phyloP scores from a whole-genome alignment of 495 filamentous ascomycete species.

The Acidiella bohemica region DNA sequence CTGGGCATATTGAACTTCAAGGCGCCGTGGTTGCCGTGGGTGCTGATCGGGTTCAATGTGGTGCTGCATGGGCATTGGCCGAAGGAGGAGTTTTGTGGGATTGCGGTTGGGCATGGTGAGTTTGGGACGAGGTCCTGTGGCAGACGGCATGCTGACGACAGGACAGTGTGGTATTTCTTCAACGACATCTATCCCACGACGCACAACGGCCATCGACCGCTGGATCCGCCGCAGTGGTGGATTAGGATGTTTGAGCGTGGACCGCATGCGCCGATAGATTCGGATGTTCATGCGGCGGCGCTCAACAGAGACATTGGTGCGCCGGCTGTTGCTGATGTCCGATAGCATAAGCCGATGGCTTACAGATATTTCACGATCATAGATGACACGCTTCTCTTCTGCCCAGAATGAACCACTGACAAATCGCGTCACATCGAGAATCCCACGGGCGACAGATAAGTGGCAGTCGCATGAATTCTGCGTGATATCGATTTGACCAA shows the following conservation, averaged over 20 bases:
- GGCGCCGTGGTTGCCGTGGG: slow-evolving; percentile 92
- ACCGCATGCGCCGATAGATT: slow-evolving; percentile 10
- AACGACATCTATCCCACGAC: slow-evolving; percentile 88
- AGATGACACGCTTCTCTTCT: too few species aligned
- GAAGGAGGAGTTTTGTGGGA: slow-evolving; percentile 90
- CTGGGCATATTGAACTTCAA: slow-evolving; percentile 80
- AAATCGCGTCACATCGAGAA: too few species aligned
- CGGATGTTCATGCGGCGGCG: slow-evolving; percentile 17
- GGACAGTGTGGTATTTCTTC: slow-evolving; percentile 87
- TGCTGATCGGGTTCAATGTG: slow-evolving; percentile 79
- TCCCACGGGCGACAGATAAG: too few species aligned
- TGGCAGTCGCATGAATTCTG: too few species aligned
- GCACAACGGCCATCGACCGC: slow-evolving; percentile 67
- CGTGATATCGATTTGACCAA: too few species aligned
- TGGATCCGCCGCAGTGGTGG: slow-evolving; percentile 92
- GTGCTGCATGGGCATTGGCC: slow-evolving; percentile 74
- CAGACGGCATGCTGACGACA: not conserved
- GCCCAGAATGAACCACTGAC: too few species aligned
- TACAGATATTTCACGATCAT: too few species aligned
- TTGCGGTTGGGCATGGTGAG: slow-evolving; percentile 72
- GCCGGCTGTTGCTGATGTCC: slow-evolving; percentile 18
- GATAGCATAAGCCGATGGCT: slow-evolving; percentile 8
- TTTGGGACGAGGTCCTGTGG: slow-evolving; percentile 1
- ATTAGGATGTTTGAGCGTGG: slow-evolving; percentile 60
- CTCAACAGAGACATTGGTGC: slow-evolving; percentile 17